A percentile compares a stretch with the other conserved stretches of the same genome.
Conservation (phyloP, 1,284 basidiomycete species). For the Lignosus rhinocerotis region DNA sequence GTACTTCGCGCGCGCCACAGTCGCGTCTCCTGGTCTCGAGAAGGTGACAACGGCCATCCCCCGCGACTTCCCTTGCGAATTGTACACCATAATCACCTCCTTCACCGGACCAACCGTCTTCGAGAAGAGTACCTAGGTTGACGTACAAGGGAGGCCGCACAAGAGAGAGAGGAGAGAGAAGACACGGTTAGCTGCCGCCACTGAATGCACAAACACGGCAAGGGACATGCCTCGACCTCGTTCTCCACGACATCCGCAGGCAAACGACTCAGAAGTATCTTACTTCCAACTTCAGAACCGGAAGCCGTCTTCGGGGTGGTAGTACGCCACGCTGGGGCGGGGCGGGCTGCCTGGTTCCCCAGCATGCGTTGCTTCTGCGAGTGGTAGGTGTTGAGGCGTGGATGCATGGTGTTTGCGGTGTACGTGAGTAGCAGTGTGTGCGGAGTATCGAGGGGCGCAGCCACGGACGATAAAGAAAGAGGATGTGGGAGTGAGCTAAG, state of each 20-base stretch:
- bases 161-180: background rate
- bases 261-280: constrained; percentile 68
- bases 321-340: constrained; percentile 59
- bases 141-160: background rate
- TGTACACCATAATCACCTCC: constrained; percentile 70
- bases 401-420: constrained; percentile 23
- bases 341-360: constrained; percentile 52
- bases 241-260: constrained; percentile 67
- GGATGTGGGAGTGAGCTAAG: background rate
- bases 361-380: constrained; percentile 55
- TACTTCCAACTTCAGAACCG: constrained; percentile 51
- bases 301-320: constrained; percentile 29
- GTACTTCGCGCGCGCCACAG: constrained; percentile 61
- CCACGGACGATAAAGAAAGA: background rate
- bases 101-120: constrained; percentile 74
- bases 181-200: background rate
- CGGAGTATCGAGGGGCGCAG: too few relatives aligned
- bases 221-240: constrained; percentile 61
- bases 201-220: too few relatives aligned
- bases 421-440: background rate
- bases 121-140: constrained; percentile 61
- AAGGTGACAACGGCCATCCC: constrained; percentile 76
- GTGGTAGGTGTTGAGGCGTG: constrained; percentile 51
- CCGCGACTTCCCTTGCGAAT: constrained; percentile 67
- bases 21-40: constrained; percentile 59